These are phyloP conservation scores for Termitomyces sp. DNA, from an alignment of 768 basidiomycete species.

Conservation along the genomic window DNA sequence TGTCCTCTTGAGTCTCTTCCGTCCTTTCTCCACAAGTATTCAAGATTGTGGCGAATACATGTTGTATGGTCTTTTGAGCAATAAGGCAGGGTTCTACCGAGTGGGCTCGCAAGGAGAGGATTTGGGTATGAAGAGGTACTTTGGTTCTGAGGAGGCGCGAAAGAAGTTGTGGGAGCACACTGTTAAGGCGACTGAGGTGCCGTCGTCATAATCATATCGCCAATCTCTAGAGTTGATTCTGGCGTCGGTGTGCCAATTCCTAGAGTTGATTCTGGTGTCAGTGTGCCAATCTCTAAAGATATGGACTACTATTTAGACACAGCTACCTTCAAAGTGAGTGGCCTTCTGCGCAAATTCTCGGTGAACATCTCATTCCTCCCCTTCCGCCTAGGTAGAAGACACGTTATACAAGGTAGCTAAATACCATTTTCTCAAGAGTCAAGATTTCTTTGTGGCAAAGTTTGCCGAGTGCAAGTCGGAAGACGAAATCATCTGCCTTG, in stretches of 20 bases:
- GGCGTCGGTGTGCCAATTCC: too few relatives aligned
- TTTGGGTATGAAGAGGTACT: conserved; percentile 29
- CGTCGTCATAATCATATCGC: not conserved
- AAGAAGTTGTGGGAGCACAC: conserved; percentile 36
- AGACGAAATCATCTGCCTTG: not conserved
- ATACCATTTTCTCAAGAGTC: conserved; percentile 1
- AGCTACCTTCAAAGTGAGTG: not conserved
- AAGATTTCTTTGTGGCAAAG: not conserved
- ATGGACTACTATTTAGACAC: not conserved
- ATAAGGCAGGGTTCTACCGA: conserved; percentile 26
- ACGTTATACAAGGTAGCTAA: not conserved
- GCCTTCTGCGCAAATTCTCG: not conserved
- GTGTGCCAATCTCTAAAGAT: not conserved
- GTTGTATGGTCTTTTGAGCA: conserved; percentile 29
- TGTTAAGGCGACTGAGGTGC: conserved; percentile 17
- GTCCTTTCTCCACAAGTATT: conserved; percentile 9
- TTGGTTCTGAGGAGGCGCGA: conserved; percentile 35
- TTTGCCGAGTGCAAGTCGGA: not conserved
- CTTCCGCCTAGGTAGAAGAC: not conserved
- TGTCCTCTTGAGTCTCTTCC: conserved; percentile 18
- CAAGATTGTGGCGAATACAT: conserved; percentile 27
- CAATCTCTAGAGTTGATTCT: not conserved
- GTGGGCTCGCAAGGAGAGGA: conserved; percentile 30
- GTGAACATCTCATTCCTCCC: not conserved
- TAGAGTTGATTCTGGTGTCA: not conserved